phyloP scores from a whole-genome alignment of 202 grass and related monocot genomes.

The Saccharum hybrid region DNA sequence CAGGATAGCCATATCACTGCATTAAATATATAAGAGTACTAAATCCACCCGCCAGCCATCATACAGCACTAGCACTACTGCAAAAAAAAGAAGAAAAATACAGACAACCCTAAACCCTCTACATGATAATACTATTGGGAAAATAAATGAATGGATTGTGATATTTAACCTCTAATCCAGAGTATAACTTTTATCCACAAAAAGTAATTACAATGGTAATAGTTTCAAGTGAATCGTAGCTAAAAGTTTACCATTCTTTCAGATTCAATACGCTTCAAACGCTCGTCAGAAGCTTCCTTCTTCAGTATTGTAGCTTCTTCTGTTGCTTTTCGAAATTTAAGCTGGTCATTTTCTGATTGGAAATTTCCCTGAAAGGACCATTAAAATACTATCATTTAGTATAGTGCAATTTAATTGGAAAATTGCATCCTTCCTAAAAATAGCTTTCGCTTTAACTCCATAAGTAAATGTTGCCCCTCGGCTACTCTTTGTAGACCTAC shows the following conservation, averaged over 20 bases:
- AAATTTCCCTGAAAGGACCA: constrained; percentile 47
- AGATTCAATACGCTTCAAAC: constrained; percentile 48
- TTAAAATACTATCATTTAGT: constrained; percentile 24
- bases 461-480: background rate
- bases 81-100: background rate
- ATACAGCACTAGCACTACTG: background rate
- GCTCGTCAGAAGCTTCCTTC: constrained; percentile 52
- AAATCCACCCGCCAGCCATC: background rate
- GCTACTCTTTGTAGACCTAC: background rate
- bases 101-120: background rate
- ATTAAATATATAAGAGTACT: background rate
- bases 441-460: background rate
- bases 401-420: constrained; percentile 19
- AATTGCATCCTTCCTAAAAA: background rate
- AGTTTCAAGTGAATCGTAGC: background rate
- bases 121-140: constrained; percentile 3
- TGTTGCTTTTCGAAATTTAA: constrained; percentile 38
- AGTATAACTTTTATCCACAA: background rate
- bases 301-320: constrained; percentile 45
- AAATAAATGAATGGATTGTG: constrained; percentile 23
- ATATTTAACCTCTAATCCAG: background rate
- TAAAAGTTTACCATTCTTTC: constrained; percentile 48
- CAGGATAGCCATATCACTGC: background rate
- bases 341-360: constrained; percentile 20
- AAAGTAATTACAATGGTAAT: background rate